These are phyloP conservation scores for Coniochaeta sp. DNA, from an alignment of 2,329 filamentous ascomycete genomes.

Conservation along the genomic window DNA sequence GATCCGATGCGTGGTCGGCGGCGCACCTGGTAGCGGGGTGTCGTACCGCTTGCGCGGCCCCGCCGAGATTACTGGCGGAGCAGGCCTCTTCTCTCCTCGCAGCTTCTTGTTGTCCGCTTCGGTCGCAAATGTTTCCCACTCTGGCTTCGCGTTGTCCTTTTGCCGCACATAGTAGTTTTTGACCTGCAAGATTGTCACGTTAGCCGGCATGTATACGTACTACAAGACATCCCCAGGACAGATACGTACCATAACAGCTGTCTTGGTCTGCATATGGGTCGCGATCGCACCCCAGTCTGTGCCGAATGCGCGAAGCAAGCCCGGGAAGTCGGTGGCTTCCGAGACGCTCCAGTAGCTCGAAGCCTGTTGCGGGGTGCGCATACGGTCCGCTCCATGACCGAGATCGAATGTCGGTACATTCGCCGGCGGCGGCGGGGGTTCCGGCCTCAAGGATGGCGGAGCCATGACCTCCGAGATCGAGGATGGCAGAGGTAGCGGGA, in stretches of 20 bases:
- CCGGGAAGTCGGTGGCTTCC: conserved; percentile 70
- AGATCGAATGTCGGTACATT: conserved; percentile 41
- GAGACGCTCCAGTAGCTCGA: conserved; percentile 86
- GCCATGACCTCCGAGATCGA: conserved; percentile 47
- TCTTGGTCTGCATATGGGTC: conserved; percentile 74
- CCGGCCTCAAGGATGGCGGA: conserved; percentile 47
- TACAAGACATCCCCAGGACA: too few relatives aligned
- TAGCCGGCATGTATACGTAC: neutral
- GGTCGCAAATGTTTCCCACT: conserved; percentile 52
- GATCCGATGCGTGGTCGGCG: conserved; percentile 29
- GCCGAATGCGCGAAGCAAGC: conserved; percentile 65
- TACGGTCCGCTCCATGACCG: conserved; percentile 35
- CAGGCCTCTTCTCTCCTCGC: conserved; percentile 51
- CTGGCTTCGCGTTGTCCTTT: conserved; percentile 44
- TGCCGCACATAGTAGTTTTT: conserved; percentile 62
- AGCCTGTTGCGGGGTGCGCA: conserved; percentile 46
- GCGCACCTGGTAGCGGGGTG: conserved; percentile 21
- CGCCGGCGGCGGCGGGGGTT: conserved; percentile 39
- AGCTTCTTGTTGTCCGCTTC: conserved; percentile 51
- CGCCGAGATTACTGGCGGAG: conserved; percentile 49
- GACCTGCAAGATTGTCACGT: conserved; percentile 36
- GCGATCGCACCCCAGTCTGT: conserved; percentile 73
- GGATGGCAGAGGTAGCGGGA: conserved; percentile 23
- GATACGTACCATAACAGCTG: conserved; percentile 68
- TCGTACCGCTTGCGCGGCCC: conserved; percentile 45